Evolutionary conservation across 1,139 yeast species (phyloP).

Genomic region (Protomyces inouyei): DNA sequence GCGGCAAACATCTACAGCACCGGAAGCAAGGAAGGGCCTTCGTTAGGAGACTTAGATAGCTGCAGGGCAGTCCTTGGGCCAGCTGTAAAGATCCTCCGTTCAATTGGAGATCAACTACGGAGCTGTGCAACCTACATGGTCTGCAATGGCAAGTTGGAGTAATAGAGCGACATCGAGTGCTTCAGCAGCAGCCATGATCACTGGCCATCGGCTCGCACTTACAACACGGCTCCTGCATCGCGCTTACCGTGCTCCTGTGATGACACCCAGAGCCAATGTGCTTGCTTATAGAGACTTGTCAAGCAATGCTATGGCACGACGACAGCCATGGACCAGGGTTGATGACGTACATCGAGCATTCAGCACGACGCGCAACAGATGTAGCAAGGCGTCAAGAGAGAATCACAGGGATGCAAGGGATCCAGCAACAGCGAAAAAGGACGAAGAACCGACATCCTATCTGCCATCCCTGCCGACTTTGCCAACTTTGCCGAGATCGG

Average conservation of each 20-base stretch:
- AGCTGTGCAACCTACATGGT: background rate
- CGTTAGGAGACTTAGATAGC: background rate
- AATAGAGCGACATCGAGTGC: background rate
- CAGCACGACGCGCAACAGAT: background rate
- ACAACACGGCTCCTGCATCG: background rate
- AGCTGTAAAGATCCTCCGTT: too few relatives aligned
- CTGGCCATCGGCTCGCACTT: background rate
- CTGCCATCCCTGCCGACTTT: background rate
- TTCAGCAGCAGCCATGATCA: background rate
- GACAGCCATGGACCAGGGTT: background rate
- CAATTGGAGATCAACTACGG: too few relatives aligned
- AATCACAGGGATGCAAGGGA: background rate
- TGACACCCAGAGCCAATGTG: background rate
- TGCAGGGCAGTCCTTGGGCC: background rate
- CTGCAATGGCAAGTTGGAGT: background rate
- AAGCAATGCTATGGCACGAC: background rate
- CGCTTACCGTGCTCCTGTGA: background rate
- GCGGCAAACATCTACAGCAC: too few relatives aligned
- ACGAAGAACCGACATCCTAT: background rate
- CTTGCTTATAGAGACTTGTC: background rate
- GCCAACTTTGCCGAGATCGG: conserved; percentile 1
- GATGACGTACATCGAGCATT: background rate
- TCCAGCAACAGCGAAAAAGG: background rate
- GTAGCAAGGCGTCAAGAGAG: background rate
- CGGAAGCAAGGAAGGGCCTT: too few relatives aligned